Base-by-base conservation (phyloP, 257 asterid genomes). In the Nicotiana benthamiana region DNA sequence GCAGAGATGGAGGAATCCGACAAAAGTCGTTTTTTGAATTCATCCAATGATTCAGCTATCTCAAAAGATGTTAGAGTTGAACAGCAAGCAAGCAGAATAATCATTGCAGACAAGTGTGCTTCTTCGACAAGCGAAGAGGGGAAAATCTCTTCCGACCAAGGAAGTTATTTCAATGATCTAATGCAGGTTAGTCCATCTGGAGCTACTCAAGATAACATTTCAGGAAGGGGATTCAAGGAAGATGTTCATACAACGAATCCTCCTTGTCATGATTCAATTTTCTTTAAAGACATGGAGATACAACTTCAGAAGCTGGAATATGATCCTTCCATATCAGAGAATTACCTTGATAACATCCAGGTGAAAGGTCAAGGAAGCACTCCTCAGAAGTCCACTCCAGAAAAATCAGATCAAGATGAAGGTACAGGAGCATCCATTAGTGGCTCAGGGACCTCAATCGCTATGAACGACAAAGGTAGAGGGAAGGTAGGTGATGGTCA, bases 361-460 rank as follows among this genome's bases (percentile, higher is more conserved):
- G 54, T 74, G 11, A 67, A 67, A 70, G 54, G 63, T 43, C 64
- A 28, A 43, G 84, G 6, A 46, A 56, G 77, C 75, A 51, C 20
- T 85, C 70, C 76, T 32, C 72, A 15, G 75, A 77, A 83, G 72
- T 70, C 54, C 67, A 54, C 53, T 36, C 67, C 26, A 74, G 80
- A 74, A 59, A 51, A 53, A 48, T 53, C 78, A 48, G 62, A 34
- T 36, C 48, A 64, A 27, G 20, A 63, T 75, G 56, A 65, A 53
- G 59, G 54, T 62, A 46, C 28, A 46, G 3, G 40, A 46, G 60
- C 59, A 72, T 43, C 78, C 22, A 22, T 54, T 24, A 72, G 24
- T 1, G 22, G 60, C 78, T 13, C 40, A 48, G 78, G 78, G 22
- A 72, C 24, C 78, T 72, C 59, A 72, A 43, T 46, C 15, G 16